Evolutionary conservation across 352 stramenopile species (phyloP), one percentile per base, ranked within the genome.

Genomic region (Elongisporangium undulatum): DNA sequence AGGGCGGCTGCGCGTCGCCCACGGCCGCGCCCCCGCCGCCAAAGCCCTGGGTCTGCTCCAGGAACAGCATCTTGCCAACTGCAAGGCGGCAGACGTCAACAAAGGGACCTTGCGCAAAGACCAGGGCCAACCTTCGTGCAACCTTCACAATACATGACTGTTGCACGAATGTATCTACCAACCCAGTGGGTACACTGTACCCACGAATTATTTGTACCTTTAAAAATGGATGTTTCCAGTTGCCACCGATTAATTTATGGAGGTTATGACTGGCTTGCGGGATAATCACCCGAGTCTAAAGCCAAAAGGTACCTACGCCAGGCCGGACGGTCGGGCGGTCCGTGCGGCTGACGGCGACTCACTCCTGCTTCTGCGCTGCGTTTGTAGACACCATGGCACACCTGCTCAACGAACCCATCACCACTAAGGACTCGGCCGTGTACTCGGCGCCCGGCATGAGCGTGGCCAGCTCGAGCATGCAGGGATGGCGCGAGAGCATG

Each of bases 401-500:
- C 70, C 94, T 95, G 65, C 83, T 95, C 26, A 70, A 83, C 23
- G 86, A 94, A 68, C 86, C 86, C 39, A 83, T 86, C 51, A 93
- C 82, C 24, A 74, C 75, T 39, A 95, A 95, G 64, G 68, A 80
- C 22, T 89, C 82, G 45, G 65, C 68, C 51, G 64, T 58, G 49
- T 76, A 75, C 62, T 68, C 56, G 1, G 75, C 68, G 24, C 64
- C 71, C 4, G 77, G 71, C 24, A 64, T 95, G 57, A 59, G 53
- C n/a, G 85, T 95, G 56, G 84, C 74, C 63, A 87, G 78, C 58
- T 68, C 79, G 21, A 68, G 72, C 51, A 95, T 95, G 86, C 86
- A 95, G 57, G 86, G 86, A 20, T 95, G 86, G 86, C 81, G 86
- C 23, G 83, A 93, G 53, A 75, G 76, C 1, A 95, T 95, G 86